Evolutionary conservation across 1,139 yeast genomes (phyloP).

Genomic region (Oligophagozyma castellii): DNA sequence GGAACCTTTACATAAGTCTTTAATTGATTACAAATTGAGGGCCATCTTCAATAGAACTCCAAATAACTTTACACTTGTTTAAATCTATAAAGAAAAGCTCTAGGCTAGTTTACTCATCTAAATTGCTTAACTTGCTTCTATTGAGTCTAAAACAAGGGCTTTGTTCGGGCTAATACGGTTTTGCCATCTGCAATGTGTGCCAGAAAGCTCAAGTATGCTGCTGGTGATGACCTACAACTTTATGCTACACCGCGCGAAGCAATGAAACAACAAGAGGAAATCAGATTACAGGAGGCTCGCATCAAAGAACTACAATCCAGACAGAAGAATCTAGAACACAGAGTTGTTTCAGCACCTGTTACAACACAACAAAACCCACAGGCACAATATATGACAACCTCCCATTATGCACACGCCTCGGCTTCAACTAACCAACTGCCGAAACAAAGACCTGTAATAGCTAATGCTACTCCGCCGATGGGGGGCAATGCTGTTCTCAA

Average conservation of each 20-base stretch:
- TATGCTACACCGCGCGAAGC: slow-evolving; percentile 26
- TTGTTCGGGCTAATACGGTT: no score
- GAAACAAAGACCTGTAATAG: no score
- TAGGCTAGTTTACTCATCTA: not conserved
- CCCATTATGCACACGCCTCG: not conserved
- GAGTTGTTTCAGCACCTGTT: slow-evolving; percentile 6
- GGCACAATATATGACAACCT: not conserved
- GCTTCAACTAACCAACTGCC: no score
- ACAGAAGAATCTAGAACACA: slow-evolving; percentile 4
- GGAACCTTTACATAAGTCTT: no score
- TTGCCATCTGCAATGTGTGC: slow-evolving; percentile 22
- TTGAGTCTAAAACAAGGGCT: not conserved
- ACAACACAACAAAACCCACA: not conserved
- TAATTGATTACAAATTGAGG: no score
- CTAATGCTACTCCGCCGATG: no score
- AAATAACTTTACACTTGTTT: no score
- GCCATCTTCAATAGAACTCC: no score
- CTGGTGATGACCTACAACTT: slow-evolving; percentile 23
- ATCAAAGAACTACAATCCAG: slow-evolving; percentile 1
- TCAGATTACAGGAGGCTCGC: slow-evolving; percentile 17
- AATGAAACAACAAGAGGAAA: slow-evolving; percentile 19
- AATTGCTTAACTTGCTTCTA: not conserved
- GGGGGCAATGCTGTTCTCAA: not conserved
- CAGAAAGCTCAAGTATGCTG: slow-evolving; percentile 22
- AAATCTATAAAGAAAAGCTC: no score